Evolutionary conservation across 345 rosid genomes (phyloP), one percentile per base, ranked within the genome.

Genomic region (Arabis alpina): DNA sequence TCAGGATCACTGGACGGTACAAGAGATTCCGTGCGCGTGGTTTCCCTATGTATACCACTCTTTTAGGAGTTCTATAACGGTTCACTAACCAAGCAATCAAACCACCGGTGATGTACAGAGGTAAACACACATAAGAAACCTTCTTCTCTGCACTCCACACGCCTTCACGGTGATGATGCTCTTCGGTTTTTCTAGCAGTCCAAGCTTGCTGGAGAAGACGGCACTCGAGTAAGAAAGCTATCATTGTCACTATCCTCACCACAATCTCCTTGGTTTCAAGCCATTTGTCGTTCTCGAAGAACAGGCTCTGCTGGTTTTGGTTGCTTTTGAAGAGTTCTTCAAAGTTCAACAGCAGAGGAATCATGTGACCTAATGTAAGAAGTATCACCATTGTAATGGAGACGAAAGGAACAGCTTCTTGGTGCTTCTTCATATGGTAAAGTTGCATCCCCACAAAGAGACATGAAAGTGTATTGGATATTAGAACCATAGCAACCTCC

Each of bases 141-240:
- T 72, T 87, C 75, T 77, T 89, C 83, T 93, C 98, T 36, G 87
- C 80, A 69, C 45, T 49, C 91, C 97, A 86, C 56, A 81, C 59
- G 23, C 47, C 74, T 34, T 75, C 61, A 56, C 43, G 81, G 49
- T n/a, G 30, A 44, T 67, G 49, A 61, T 4, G 28, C 42, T 75
- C 82, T 50, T 58, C 85, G 8, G 72, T 71, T 64, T 66, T 75
- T 76, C 96, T 83, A 42, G 88, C 78, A 40, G 84, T 85, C 96
- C 92, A 91, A 49, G 85, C 76, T 68, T 86, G 81, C 71, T 87
- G 96, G 69, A 93, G 88, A 76, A 93, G 83, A 43, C 87, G 84
- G 36, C 87, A 90, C 73, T 88, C 85, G 68, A 93, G 75, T 80
- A 93, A 88, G 74, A 91, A 89, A 57, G 94, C 98, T 50, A 89